Evolutionary conservation across 441 rosid genomes (phyloP).

Genomic region (Adansonia gregorii): DNA sequence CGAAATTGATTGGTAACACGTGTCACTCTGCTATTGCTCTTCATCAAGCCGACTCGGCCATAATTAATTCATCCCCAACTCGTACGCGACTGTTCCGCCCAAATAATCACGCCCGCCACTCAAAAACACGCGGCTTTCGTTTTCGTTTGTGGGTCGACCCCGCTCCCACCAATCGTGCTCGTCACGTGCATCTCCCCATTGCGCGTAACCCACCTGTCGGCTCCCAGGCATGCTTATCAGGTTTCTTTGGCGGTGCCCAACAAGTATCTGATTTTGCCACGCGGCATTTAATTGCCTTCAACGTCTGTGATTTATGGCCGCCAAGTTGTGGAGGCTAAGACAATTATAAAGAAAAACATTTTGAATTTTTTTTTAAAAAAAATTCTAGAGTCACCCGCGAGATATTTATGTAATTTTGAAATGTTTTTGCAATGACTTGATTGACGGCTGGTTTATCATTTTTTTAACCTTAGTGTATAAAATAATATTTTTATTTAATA

Average conservation of each 20-base stretch:
- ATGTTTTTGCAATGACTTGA: too few relatives aligned
- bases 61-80: slow-evolving; percentile 31
- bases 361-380: background rate
- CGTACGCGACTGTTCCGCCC: slow-evolving; percentile 10
- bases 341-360: too few relatives aligned
- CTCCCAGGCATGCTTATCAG: background rate
- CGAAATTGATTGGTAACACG: slow-evolving; percentile 11
- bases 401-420: background rate
- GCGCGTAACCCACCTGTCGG: background rate
- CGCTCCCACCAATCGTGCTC: background rate
- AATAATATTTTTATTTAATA: too few relatives aligned
- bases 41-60: background rate
- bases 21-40: background rate
- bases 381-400: background rate
- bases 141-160: background rate
- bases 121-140: slow-evolving; percentile 21
- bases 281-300: slow-evolving; percentile 12
- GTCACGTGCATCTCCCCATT: background rate
- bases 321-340: background rate
- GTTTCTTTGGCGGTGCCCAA: background rate
- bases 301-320: slow-evolving; percentile 17
- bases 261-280: background rate
- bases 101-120: slow-evolving; percentile 21
- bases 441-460: too few relatives aligned
- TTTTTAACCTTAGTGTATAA: too few relatives aligned